Conservation (phyloP, 805 yeast species). For the Ascoidea rubescens region DNA sequence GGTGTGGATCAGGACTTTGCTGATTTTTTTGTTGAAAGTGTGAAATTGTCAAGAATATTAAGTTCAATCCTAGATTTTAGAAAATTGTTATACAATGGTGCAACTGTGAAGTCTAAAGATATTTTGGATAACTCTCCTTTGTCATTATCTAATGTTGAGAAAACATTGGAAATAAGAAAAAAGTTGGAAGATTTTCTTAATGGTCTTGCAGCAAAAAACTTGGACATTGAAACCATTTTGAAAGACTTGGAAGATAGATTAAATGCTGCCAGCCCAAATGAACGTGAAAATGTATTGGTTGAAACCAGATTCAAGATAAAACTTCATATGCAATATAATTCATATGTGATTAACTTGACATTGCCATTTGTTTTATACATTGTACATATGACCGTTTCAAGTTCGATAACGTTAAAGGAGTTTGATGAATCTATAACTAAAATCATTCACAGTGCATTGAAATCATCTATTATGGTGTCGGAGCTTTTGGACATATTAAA, state of each 20-base stretch:
- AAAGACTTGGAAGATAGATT: slow-evolving; percentile 19
- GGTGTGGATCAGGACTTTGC: slow-evolving; percentile 17
- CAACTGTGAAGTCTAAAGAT: slow-evolving; percentile 13
- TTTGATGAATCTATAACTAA: slow-evolving; percentile 28
- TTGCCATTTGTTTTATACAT: slow-evolving; percentile 29
- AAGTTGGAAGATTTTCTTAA: slow-evolving; percentile 22
- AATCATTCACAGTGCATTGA: slow-evolving; percentile 25
- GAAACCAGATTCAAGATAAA: slow-evolving; percentile 24
- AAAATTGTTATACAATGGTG: slow-evolving; percentile 16
- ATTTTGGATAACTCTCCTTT: slow-evolving; percentile 16
- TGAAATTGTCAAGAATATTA: slow-evolving; percentile 23
- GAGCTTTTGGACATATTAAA: slow-evolving; percentile 22
- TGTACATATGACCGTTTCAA: slow-evolving; percentile 15
- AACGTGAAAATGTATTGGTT: slow-evolving; percentile 11
- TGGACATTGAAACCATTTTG: slow-evolving; percentile 1
- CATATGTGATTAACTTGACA: slow-evolving; percentile 26
- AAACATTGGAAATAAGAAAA: slow-evolving; percentile 22
- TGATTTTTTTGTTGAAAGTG: slow-evolving; percentile 20
- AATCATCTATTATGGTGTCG: slow-evolving; percentile 25
- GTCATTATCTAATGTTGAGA: slow-evolving; percentile 24
- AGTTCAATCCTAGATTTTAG: slow-evolving; percentile 27
- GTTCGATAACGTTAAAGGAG: slow-evolving; percentile 21
- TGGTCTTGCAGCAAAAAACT: slow-evolving; percentile 15
- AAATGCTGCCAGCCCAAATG: slow-evolving; percentile 13
- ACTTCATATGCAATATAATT: slow-evolving; percentile 26